Conservation (phyloP, 371 early-diverging fungal genomes). For the Mortierella sp. region DNA sequence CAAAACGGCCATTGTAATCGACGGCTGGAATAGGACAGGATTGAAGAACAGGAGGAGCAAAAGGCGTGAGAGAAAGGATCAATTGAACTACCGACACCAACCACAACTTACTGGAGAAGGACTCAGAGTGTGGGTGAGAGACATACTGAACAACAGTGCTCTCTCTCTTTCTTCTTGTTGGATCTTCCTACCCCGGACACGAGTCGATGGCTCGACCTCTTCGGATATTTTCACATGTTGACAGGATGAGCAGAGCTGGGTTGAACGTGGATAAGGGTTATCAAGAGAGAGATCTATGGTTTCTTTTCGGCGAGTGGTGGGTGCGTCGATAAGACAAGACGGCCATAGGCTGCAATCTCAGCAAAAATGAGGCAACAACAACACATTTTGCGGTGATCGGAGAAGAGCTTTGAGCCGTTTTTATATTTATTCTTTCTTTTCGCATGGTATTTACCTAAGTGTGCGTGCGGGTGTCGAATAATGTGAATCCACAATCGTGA, state of each 20-base stretch:
- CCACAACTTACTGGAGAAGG: background rate
- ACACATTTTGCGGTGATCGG: background rate
- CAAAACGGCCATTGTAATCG: background rate
- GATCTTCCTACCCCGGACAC: background rate
- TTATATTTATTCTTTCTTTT: conserved; percentile 3
- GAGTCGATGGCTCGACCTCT: background rate
- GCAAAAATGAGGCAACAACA: conserved; percentile 5
- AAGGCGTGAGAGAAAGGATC: background rate
- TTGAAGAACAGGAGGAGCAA: background rate
- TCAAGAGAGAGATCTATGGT: background rate
- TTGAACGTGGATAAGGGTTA: conserved; percentile 7
- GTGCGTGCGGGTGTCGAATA: conserved; percentile 23
- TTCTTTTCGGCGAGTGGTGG: conserved; percentile 20
- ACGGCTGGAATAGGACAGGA: background rate
- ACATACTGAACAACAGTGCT: background rate
- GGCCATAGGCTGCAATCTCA: background rate
- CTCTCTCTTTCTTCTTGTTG: background rate
- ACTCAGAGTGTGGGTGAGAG: background rate
- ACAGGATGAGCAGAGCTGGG: conserved; percentile 1
- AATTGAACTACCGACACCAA: background rate
- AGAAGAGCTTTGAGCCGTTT: background rate
- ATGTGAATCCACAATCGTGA: background rate
- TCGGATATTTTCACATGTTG: conserved; percentile 5
- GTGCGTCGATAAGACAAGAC: conserved; percentile 38
- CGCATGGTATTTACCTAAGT: background rate